A percentile compares a stretch with the other conserved stretches of the same genome.
These are phyloP conservation scores for Colletotrichum scovillei DNA, from an alignment of 2,329 filamentous ascomycete genomes.

Conservation along the genomic window DNA sequence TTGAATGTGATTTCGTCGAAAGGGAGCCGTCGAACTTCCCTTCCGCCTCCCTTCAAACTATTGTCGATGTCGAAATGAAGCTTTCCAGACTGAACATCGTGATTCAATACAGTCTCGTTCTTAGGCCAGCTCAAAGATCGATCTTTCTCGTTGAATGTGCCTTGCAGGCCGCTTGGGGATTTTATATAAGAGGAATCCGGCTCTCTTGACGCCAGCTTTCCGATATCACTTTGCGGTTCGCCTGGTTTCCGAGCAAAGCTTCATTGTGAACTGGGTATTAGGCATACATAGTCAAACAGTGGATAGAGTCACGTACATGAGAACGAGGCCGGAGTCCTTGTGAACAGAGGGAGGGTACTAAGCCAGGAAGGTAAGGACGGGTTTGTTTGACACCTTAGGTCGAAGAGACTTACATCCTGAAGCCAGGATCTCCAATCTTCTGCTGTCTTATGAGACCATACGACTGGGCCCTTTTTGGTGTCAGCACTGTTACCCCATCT, in stretches of 20 bases:
- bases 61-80: no score
- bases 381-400: no score
- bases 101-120: neutral
- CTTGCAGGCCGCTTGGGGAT: neutral
- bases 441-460: neutral
- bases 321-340: neutral
- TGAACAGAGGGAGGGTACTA: no score
- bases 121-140: neutral
- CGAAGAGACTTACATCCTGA: neutral
- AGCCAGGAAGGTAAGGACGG: no score
- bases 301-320: neutral
- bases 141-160: neutral
- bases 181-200: neutral
- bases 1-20: neutral
- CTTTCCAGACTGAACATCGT: neutral
- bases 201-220: neutral
- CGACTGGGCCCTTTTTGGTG: neutral
- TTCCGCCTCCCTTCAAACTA: neutral
- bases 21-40: neutral
- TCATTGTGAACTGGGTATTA: neutral
- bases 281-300: no score
- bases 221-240: neutral
- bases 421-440: slow-evolving; percentile 1
- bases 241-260: neutral
- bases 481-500: neutral